Evolutionary conservation across 352 stramenopile species (phyloP).

Genomic region (Phytophthora fragariae): DNA sequence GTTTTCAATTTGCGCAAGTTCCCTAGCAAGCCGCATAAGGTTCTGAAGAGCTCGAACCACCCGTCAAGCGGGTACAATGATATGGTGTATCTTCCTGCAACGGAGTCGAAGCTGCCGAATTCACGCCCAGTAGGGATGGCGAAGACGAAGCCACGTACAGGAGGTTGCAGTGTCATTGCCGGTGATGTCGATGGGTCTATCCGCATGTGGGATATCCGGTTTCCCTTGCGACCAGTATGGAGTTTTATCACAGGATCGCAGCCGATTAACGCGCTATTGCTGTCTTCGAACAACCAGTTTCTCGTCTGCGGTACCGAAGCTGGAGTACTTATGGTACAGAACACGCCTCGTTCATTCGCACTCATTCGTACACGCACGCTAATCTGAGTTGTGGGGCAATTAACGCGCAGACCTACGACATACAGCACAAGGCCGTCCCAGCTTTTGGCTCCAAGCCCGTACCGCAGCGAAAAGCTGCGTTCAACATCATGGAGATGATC

Average conservation of each 20-base stretch:
- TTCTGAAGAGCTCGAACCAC: slow-evolving; percentile 73
- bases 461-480: slow-evolving; percentile 51
- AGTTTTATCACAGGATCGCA: slow-evolving; percentile 57
- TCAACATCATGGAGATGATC: slow-evolving; percentile 60
- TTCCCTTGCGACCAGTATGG: slow-evolving; percentile 60
- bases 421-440: slow-evolving; percentile 64
- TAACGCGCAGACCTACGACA: slow-evolving; percentile 64
- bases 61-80: slow-evolving; percentile 83
- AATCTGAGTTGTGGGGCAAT: slow-evolving; percentile 3
- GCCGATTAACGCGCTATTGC: slow-evolving; percentile 56
- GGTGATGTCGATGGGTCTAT: slow-evolving; percentile 71
- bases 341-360: not conserved
- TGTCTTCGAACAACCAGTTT: slow-evolving; percentile 55
- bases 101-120: not conserved
- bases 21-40: slow-evolving; percentile 58
- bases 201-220: slow-evolving; percentile 74
- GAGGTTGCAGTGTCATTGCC: slow-evolving; percentile 48
- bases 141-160: slow-evolving; percentile 25
- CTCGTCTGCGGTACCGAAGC: slow-evolving; percentile 71
- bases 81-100: slow-evolving; percentile 57
- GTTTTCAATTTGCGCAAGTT: slow-evolving; percentile 84
- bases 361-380: not conserved
- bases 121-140: not conserved
- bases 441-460: slow-evolving; percentile 71
- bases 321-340: slow-evolving; percentile 60